phyloP scores from a whole-genome alignment of 441 rosid species.

The Croton setiger region DNA sequence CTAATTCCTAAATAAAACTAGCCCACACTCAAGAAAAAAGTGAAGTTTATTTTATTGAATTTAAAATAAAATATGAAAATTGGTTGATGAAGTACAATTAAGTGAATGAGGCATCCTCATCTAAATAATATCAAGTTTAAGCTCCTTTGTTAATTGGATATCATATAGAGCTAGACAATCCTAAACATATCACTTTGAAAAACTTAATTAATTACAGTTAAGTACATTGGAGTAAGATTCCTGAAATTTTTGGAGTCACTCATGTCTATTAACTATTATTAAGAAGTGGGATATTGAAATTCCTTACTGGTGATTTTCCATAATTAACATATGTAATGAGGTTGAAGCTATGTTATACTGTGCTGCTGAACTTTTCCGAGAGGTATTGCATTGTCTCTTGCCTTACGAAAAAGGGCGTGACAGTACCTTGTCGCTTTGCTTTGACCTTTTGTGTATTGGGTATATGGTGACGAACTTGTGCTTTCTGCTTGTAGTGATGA shows the following conservation, averaged over 20 bases:
- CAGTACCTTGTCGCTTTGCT: too few species aligned
- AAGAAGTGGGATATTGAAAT: background rate
- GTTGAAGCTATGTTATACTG: background rate
- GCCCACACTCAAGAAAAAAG: background rate
- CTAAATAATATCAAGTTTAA: background rate
- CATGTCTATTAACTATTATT: background rate
- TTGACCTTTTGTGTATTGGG: too few species aligned
- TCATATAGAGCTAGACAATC: background rate
- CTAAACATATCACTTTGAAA: background rate
- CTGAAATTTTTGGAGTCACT: background rate
- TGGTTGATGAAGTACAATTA: background rate
- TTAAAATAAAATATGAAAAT: background rate
- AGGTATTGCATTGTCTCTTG: too few species aligned
- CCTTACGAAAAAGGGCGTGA: too few species aligned
- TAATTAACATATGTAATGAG: background rate
- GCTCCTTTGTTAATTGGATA: background rate
- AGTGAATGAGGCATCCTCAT: background rate
- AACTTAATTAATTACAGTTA: background rate
- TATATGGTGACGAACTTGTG: too few species aligned
- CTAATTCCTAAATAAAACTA: too few species aligned
- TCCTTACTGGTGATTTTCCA: background rate
- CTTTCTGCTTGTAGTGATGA: background rate
- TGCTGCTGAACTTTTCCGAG: too few species aligned
- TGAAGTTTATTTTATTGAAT: too few species aligned
- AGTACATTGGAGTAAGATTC: background rate